These are phyloP conservation scores for Tetracentron sinense DNA, from an alignment of 164 flowering plant genomes.

Conservation along the genomic window DNA sequence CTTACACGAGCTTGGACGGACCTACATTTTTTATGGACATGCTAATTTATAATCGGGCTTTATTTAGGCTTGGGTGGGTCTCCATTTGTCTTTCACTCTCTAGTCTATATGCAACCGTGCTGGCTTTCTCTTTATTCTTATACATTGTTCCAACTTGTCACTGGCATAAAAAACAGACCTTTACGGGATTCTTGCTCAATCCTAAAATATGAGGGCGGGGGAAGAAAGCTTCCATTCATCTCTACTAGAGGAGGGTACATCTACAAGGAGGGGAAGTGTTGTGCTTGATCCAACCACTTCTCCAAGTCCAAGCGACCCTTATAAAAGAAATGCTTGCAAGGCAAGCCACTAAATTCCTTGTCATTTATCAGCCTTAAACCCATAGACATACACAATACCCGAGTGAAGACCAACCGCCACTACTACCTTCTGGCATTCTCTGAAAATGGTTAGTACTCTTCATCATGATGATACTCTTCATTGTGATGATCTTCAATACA, in stretches of 20 bases:
- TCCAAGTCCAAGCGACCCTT: slow-evolving; percentile 57
- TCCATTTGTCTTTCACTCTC: too few relatives aligned
- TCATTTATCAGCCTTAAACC: slow-evolving; percentile 52
- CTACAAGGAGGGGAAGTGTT: slow-evolving; percentile 69
- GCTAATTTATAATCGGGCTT: too few relatives aligned
- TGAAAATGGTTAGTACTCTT: slow-evolving; percentile 10
- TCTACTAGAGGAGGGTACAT: slow-evolving; percentile 27
- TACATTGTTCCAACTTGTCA: too few relatives aligned
- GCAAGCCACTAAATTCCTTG: slow-evolving; percentile 64
- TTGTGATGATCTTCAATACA: too few relatives aligned
- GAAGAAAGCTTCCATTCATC: background rate
- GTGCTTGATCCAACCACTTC: slow-evolving; percentile 59
- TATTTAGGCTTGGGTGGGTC: too few relatives aligned
- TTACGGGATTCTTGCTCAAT: too few relatives aligned
- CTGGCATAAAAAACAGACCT: too few relatives aligned
- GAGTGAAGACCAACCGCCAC: slow-evolving; percentile 2
- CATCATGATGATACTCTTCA: too few relatives aligned
- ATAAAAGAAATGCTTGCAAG: slow-evolving; percentile 78
- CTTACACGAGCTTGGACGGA: too few relatives aligned
- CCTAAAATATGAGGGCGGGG: background rate
- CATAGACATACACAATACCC: slow-evolving; percentile 73
- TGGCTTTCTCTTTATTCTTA: too few relatives aligned
- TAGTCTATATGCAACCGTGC: too few relatives aligned
- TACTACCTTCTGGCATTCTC: slow-evolving; percentile 11
- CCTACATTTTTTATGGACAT: too few relatives aligned